Base-by-base conservation (phyloP, 2,329 filamentous ascomycete species). In the Alternaria conjuncta region DNA sequence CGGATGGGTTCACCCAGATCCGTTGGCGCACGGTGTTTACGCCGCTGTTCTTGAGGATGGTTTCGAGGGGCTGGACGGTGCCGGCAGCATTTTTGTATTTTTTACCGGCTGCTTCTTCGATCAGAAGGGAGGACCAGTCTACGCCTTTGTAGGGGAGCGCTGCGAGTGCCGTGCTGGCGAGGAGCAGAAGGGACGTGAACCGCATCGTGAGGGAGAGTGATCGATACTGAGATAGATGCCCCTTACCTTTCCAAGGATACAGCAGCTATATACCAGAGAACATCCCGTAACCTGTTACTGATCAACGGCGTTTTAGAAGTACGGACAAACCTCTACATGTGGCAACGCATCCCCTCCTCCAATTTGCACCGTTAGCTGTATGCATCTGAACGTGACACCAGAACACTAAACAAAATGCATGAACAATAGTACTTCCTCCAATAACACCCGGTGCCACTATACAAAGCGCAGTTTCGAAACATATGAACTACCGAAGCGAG, bases 1-100 rank as follows among this genome's bases (percentile, higher is more conserved):
- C 84, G 11, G 85, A 69, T 0, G 77, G 77, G 69, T 90, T 90
- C 23, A 92, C 90, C 90, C 90, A 93, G 46, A 93, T 78, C 25
- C 91, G 85, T 76, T 93, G 90, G 18, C 90, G 87, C 49, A 92
- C 87, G 0, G 87, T 90, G 77, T 92, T 92, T 69, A 91, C 86
- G 13, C 90, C 90, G 26, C 83, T 86, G 11, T 80, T 80, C 4
- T 83, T 85, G 4, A 92, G 80, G 57, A 92, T 92, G 3, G 80
- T 83, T 72, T 93, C 90, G 2, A 93, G 82, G 0, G 87, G 78
- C 61, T 88, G 81, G 0, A 80, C 78, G 2, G 80, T 78, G 41
- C 89, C 89, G 20, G 83, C 81, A 0, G 82, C 76, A 53, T 85
- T 86, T 67, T 87, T 89, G 82, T 91, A 93, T 0, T 80, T 80